Evolutionary conservation across 176 grass and related monocot species (phyloP).

Genomic region (Saccharum officinarum): DNA sequence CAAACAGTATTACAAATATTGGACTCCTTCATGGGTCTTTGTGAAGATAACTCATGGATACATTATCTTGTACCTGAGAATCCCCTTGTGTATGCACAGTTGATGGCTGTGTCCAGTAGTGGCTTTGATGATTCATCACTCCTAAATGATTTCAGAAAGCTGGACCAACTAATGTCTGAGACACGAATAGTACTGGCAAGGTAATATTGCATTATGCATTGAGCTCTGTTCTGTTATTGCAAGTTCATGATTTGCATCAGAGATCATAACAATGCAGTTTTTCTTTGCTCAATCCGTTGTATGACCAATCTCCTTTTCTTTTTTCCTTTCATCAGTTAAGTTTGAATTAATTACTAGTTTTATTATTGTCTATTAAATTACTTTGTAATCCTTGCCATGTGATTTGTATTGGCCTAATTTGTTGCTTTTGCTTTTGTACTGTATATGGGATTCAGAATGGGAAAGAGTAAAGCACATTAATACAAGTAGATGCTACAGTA

Average conservation of each 20-base stretch:
- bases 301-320: background rate
- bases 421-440: background rate
- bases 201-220: conserved; percentile 44
- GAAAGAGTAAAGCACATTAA: background rate
- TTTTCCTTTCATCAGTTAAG: background rate
- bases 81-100: conserved; percentile 61
- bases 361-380: too few relatives aligned
- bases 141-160: conserved; percentile 78
- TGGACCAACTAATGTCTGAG: conserved; percentile 86
- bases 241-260: conserved; percentile 23
- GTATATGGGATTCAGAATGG: background rate
- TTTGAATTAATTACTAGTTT: background rate
- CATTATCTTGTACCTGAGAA: conserved; percentile 84
- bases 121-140: conserved; percentile 66
- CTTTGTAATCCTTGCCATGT: too few relatives aligned
- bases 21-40: conserved; percentile 63
- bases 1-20: conserved; percentile 71
- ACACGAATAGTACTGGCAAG: conserved; percentile 79
- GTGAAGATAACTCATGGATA: conserved; percentile 74
- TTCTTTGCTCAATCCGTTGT: background rate
- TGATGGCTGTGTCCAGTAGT: conserved; percentile 64
- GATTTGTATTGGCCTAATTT: background rate
- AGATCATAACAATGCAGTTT: background rate
- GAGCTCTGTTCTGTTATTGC: background rate
- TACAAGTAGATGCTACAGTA: background rate